A percentile compares a stretch with the other conserved stretches of the same genome.
phyloP scores from a whole-genome alignment of 2,329 filamentous ascomycete genomes.

The Paramyrothecium sp. region DNA sequence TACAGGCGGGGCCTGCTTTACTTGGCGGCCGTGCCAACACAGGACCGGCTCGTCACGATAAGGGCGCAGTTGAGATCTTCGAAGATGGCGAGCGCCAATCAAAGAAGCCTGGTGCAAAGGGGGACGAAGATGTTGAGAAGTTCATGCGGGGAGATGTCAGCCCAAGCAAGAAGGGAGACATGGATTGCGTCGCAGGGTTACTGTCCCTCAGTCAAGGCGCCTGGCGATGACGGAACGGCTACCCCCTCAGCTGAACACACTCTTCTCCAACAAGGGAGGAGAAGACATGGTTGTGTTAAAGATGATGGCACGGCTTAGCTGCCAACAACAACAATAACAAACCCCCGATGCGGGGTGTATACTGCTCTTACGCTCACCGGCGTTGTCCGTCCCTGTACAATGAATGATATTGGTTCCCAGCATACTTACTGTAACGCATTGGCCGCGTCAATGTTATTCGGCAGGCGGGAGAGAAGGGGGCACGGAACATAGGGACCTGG shows the following conservation, averaged over 20 bases:
- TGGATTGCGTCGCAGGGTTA: constrained; percentile 88
- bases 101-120: constrained; percentile 10
- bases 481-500: background rate
- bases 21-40: constrained; percentile 39
- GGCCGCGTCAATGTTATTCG: too few species aligned
- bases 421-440: too few species aligned
- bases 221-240: constrained; percentile 59
- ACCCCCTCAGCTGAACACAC: too few species aligned
- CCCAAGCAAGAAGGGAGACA: constrained; percentile 73
- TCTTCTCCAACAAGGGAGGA: background rate
- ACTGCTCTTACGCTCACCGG: too few species aligned
- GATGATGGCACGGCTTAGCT: too few species aligned
- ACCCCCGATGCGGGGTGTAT: too few species aligned
- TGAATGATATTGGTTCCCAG: too few species aligned
- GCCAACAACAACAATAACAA: too few species aligned
- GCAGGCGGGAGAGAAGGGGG: background rate
- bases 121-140: constrained; percentile 62
- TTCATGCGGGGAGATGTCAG: constrained; percentile 70
- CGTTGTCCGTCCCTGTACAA: too few species aligned
- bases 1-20: constrained; percentile 31
- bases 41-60: constrained; percentile 33
- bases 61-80: constrained; percentile 46
- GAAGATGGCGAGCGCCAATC: constrained; percentile 42
- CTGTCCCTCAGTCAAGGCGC: constrained; percentile 89
- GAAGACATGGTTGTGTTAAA: too few species aligned